A percentile compares a stretch with the other conserved stretches of the same genome.
phyloP scores from a whole-genome alignment of 495 filamentous ascomycete genomes.

The Letharia lupina region DNA sequence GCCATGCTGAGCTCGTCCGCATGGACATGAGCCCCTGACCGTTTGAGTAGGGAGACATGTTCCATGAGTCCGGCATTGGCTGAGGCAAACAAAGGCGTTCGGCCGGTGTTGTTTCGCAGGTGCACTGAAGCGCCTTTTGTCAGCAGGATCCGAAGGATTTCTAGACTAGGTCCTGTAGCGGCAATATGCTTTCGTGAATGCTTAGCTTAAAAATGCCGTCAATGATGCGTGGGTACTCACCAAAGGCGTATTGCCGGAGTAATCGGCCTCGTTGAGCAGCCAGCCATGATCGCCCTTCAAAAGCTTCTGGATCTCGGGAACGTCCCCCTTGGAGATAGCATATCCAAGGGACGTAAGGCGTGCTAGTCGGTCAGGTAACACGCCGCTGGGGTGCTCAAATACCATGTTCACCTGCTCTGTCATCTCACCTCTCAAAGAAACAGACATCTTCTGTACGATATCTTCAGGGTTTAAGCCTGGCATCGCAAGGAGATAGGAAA shows the following conservation, averaged over 20 bases:
- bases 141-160: conserved; percentile 65
- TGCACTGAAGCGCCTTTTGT: conserved; percentile 78
- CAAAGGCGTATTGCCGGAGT: conserved; percentile 82
- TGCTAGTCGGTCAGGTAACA: conserved; percentile 38
- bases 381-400: conserved; percentile 65
- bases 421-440: conserved; percentile 75
- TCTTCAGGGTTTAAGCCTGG: conserved; percentile 52
- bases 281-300: conserved; percentile 56
- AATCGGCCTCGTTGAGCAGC: conserved; percentile 71
- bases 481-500: conserved; percentile 75
- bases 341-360: conserved; percentile 68
- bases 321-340: conserved; percentile 66
- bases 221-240: conserved; percentile 34
- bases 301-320: conserved; percentile 53
- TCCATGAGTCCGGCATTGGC: conserved; percentile 52
- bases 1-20: conserved; percentile 49
- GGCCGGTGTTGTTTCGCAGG: conserved; percentile 67
- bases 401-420: conserved; percentile 56
- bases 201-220: neutral
- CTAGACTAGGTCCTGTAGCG: conserved; percentile 47
- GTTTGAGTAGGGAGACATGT: conserved; percentile 56
- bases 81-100: conserved; percentile 76
- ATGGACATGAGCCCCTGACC: conserved; percentile 65
- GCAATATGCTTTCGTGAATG: conserved; percentile 51
- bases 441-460: conserved; percentile 62